phyloP scores from a whole-genome alignment of 2,329 filamentous ascomycete species.

The Fusarium concolor region DNA sequence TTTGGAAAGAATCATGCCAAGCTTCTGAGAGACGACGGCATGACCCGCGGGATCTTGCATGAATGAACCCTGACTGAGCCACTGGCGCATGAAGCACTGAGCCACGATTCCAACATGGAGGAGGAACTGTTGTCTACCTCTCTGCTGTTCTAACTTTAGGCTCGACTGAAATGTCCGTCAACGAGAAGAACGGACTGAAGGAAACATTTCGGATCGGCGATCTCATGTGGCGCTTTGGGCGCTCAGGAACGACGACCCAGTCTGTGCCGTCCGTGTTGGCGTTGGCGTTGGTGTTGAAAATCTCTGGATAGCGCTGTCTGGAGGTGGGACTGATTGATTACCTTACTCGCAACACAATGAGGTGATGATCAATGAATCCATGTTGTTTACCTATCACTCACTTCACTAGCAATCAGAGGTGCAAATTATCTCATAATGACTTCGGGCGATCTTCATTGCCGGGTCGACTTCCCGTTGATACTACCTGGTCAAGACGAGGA shows the following conservation, averaged over 20 bases:
- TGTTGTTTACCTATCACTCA: background rate
- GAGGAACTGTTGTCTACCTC: background rate
- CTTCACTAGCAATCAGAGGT: background rate
- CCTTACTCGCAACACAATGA: slow-evolving; percentile 14
- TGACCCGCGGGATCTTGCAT: slow-evolving; percentile 18
- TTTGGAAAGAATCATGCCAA: slow-evolving; percentile 1
- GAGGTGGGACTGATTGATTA: slow-evolving; percentile 17
- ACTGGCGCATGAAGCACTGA: background rate
- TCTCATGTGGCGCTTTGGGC: slow-evolving; percentile 17
- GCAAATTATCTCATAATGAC: slow-evolving; percentile 11
- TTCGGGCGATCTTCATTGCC: slow-evolving; percentile 36
- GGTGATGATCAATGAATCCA: background rate
- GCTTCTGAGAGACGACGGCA: slow-evolving; percentile 18
- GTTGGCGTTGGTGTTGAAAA: slow-evolving; percentile 23
- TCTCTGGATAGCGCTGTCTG: slow-evolving; percentile 22
- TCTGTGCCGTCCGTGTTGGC: slow-evolving; percentile 23
- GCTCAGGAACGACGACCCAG: slow-evolving; percentile 23
- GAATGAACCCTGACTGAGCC: slow-evolving; percentile 14
- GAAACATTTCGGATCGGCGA: slow-evolving; percentile 28
- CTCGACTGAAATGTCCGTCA: no score
- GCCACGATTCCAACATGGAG: slow-evolving; percentile 15
- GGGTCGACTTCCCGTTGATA: slow-evolving; percentile 24
- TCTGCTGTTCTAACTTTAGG: no score
- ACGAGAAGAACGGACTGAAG: no score
- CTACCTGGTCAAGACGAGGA: background rate